These are phyloP conservation scores for Dictyostelium citrinum DNA, from an alignment of 78 protist genomes.

Conservation along the genomic window DNA sequence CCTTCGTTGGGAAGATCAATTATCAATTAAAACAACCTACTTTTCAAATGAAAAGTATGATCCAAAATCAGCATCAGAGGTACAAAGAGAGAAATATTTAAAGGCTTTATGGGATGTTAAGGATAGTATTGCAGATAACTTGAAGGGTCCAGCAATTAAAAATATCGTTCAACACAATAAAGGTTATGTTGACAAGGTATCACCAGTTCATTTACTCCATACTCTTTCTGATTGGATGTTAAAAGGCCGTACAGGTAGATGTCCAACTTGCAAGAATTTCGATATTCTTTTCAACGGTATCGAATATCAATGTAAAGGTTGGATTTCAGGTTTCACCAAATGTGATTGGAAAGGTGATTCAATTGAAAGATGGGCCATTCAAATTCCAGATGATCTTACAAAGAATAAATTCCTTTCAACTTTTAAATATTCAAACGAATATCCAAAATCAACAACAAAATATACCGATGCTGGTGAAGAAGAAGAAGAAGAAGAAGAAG, in stretches of 20 bases:
- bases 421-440: conserved; percentile 26
- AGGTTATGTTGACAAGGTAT: neutral
- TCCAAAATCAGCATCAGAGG: neutral
- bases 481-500: conserved; percentile 58
- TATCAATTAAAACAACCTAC: neutral
- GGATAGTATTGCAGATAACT: conserved; percentile 1
- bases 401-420: neutral
- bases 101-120: conserved; percentile 14
- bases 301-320: conserved; percentile 68
- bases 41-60: neutral
- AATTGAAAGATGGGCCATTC: conserved; percentile 1
- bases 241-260: conserved; percentile 55
- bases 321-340: conserved; percentile 16
- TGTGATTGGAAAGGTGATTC: conserved; percentile 40
- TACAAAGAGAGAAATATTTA: conserved; percentile 12
- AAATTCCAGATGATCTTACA: conserved; percentile 7
- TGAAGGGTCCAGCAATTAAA: conserved; percentile 11
- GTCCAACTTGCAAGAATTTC: conserved; percentile 68
- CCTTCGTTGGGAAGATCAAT: conserved; percentile 56
- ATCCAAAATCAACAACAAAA: conserved; percentile 27
- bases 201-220: conserved; percentile 21
- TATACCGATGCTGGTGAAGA: neutral
- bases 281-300: conserved; percentile 30
- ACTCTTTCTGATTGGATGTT: conserved; percentile 56
- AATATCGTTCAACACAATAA: neutral